Evolutionary conservation across 2,329 filamentous ascomycete species (phyloP), one percentile per base, ranked within the genome.

Genomic region (Sporothrix pallida): DNA sequence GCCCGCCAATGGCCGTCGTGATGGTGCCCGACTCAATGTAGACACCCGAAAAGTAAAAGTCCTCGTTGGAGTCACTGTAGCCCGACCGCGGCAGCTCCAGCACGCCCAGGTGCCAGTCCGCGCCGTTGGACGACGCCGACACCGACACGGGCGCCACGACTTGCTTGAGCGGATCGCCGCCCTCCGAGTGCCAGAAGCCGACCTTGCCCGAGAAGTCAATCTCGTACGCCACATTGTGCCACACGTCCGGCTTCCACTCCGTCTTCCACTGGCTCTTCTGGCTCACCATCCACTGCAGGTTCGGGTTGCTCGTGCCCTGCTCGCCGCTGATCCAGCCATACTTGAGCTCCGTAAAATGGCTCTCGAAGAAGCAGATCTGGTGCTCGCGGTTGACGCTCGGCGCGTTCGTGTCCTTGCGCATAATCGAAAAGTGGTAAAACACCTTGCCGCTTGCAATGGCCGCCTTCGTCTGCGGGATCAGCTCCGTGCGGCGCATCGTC

Each of bases 161-260:
- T 79, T 88, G 86, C 72, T 82, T 84, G 26, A 93, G 83, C 23
- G 86, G 82, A 50, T 86, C 85, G 15, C 83, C 83, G 50, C 90
- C 91, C 17, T 88, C 90, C 0, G 90, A 92, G 81, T 93, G 90
- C 87, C 90, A 93, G 81, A 93, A 89, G 13, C 87, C 87, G 44
- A 93, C 90, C 5, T 86, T 88, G 76, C 86, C 86, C 17, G 81
- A 82, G 78, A 93, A 94, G 83, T 93, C 84, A 75, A 93, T 92
- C 80, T 90, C 90, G 78, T 93, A 93, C 67, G 91, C 91, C 78
- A 93, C 86, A 79, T 94, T 94, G 81, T 93, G 91, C 91, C 91
- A 93, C 12, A 90, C 87, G 56, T 86, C 88, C 0, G 90, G 84
- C 71, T 84, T 84, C 80, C 91, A 90, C 75, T 87, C 84, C 0